phyloP scores from a whole-genome alignment of 768 basidiomycete species.

The Harrya chromipes region DNA sequence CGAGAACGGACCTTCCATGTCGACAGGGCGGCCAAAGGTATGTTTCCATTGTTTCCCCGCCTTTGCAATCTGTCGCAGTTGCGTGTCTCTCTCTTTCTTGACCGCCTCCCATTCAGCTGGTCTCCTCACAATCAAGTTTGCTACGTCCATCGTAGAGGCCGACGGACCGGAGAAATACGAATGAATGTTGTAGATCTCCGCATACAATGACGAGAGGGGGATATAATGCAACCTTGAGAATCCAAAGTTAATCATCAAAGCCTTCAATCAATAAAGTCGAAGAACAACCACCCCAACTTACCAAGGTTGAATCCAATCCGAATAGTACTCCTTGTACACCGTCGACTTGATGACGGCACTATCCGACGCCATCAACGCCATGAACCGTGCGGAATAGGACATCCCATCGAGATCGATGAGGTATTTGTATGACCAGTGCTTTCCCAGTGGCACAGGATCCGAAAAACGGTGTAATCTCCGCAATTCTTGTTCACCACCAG shows the following conservation, averaged over 20 bases:
- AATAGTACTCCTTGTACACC: slow-evolving; percentile 88
- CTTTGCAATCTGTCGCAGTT: slow-evolving; percentile 77
- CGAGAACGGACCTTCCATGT: slow-evolving; percentile 82
- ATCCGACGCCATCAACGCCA: slow-evolving; percentile 81
- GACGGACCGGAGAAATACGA: slow-evolving; percentile 91
- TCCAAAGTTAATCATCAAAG: not conserved
- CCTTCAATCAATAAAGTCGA: too few relatives aligned
- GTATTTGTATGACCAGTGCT: slow-evolving; percentile 93
- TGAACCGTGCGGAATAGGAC: slow-evolving; percentile 90
- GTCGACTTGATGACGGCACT: slow-evolving; percentile 89
- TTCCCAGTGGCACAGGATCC: slow-evolving; percentile 74
- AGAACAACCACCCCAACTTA: slow-evolving; percentile 25
- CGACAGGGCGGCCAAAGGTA: slow-evolving; percentile 76
- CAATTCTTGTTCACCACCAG: slow-evolving; percentile 68
- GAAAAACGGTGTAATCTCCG: slow-evolving; percentile 63
- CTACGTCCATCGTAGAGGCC: slow-evolving; percentile 48
- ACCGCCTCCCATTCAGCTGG: slow-evolving; percentile 29
- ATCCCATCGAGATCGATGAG: slow-evolving; percentile 92
- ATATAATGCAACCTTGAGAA: slow-evolving; percentile 85
- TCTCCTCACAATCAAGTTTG: slow-evolving; percentile 45
- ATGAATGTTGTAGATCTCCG: slow-evolving; percentile 91
- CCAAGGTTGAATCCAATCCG: slow-evolving; percentile 93
- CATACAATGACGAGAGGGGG: slow-evolving; percentile 80
- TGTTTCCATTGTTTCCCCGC: slow-evolving; percentile 94
- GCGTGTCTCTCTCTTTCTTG: slow-evolving; percentile 61